Percentiles rank a stretch among this genome's conserved stretches.
phyloP scores from a whole-genome alignment of 164 flowering plant species.

The Stephania cephalantha region DNA sequence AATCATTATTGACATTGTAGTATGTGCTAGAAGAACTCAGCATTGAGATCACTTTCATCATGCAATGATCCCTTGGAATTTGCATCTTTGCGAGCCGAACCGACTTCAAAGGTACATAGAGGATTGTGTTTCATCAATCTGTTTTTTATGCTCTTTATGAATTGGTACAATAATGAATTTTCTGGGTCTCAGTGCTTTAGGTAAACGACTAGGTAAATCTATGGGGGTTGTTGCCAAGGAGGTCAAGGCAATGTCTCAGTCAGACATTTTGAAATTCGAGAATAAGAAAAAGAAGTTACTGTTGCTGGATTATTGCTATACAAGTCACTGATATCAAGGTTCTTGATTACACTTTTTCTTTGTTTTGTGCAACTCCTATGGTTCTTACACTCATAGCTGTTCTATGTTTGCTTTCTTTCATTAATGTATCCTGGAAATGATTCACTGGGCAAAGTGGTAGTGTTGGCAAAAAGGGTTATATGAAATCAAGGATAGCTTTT shows the following conservation, averaged over 20 bases:
- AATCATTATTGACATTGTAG: slow-evolving; percentile 25
- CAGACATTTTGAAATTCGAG: slow-evolving; percentile 73
- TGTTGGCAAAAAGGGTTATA: neutral
- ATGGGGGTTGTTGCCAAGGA: slow-evolving; percentile 83
- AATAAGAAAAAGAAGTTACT: slow-evolving; percentile 66
- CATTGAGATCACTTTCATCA: slow-evolving; percentile 54
- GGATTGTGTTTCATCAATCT: neutral
- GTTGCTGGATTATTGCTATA: slow-evolving; percentile 54
- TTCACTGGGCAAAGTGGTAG: neutral
- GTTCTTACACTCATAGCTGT: neutral
- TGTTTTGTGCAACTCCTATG: neutral
- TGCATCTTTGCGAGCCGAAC: slow-evolving; percentile 91
- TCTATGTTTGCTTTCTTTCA: neutral
- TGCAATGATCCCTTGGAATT: slow-evolving; percentile 78
- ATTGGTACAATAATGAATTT: neutral
- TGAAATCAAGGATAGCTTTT: neutral
- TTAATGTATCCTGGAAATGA: neutral
- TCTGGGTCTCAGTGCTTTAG: slow-evolving; percentile 45
- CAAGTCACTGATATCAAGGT: slow-evolving; percentile 79
- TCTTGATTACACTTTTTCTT: neutral
- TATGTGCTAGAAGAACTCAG: slow-evolving; percentile 93
- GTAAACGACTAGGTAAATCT: slow-evolving; percentile 85
- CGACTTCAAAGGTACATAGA: slow-evolving; percentile 74
- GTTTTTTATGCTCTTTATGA: neutral
- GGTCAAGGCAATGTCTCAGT: slow-evolving; percentile 84